phyloP scores from a whole-genome alignment of 768 basidiomycete species.

The Agrocybe praecox region DNA sequence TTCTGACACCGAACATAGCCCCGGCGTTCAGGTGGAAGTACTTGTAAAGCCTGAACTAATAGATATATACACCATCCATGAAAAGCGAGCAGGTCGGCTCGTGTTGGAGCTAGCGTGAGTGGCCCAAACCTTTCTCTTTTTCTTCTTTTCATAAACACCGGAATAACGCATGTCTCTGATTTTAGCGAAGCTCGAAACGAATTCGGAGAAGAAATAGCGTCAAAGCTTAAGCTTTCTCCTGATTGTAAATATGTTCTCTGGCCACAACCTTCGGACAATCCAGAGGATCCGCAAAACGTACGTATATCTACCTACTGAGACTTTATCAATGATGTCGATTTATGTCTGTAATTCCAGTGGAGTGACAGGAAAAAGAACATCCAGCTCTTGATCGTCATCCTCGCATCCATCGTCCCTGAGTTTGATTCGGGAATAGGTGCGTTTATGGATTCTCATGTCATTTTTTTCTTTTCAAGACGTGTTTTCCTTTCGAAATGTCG shows the following conservation, averaged over 20 bases:
- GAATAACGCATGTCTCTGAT: background rate
- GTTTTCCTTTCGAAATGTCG: no score
- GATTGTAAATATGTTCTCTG: conserved; percentile 66
- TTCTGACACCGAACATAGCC: no score
- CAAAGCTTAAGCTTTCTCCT: conserved; percentile 54
- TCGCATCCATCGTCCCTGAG: conserved; percentile 69
- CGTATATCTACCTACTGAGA: background rate
- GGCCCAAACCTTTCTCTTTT: background rate
- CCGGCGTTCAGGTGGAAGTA: no score
- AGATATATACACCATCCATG: conserved; percentile 47
- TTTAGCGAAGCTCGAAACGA: conserved; percentile 64
- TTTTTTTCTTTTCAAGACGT: background rate
- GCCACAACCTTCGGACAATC: conserved; percentile 68
- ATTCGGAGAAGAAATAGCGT: conserved; percentile 57
- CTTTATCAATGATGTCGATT: no score
- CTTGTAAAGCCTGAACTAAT: conserved; percentile 20
- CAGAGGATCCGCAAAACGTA: conserved; percentile 63
- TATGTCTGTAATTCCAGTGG: conserved; percentile 35
- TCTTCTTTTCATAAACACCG: background rate
- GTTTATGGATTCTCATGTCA: conserved; percentile 1
- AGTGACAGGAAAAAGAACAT: conserved; percentile 52
- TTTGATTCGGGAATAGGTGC: conserved; percentile 67
- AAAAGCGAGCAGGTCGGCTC: conserved; percentile 56
- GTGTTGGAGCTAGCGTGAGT: conserved; percentile 28
- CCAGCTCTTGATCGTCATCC: conserved; percentile 60